These are phyloP conservation scores for Heracleum sosnowskyi DNA, from an alignment of 129 eudicot species.

Conservation along the genomic window DNA sequence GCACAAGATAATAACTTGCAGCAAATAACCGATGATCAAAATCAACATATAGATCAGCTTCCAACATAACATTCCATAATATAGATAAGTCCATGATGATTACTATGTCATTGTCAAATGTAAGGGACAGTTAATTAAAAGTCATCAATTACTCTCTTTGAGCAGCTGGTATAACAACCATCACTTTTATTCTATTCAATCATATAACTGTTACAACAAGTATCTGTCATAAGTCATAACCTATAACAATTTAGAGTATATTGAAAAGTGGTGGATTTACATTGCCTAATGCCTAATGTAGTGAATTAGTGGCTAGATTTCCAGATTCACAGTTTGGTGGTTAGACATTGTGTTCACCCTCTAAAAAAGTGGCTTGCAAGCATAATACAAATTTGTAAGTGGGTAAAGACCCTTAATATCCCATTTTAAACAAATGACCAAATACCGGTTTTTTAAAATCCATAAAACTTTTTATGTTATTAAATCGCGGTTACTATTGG, in stretches of 20 bases:
- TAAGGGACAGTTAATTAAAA: neutral
- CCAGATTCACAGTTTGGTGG: too few species aligned
- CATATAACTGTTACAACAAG: neutral
- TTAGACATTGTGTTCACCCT: too few species aligned
- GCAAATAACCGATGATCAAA: neutral
- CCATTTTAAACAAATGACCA: too few species aligned
- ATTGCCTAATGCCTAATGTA: too few species aligned
- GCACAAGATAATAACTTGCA: neutral
- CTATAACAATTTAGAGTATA: neutral
- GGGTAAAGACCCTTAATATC: too few species aligned
- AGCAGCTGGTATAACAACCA: neutral
- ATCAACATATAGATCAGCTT: neutral
- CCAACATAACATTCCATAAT: neutral
- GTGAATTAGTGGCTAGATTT: too few species aligned
- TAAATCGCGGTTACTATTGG: too few species aligned
- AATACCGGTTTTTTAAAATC: too few species aligned
- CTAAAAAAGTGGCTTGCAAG: too few species aligned
- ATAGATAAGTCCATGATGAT: neutral
- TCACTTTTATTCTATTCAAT: neutral
- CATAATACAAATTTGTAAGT: too few species aligned
- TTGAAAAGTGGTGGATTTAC: neutral
- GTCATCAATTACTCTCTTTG: neutral
- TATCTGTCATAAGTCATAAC: neutral
- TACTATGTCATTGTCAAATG: neutral
- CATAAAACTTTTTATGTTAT: too few species aligned